Evolutionary conservation across 371 early-diverging fungal species (phyloP).

Genomic region (Dinochytrium kinnereticum): DNA sequence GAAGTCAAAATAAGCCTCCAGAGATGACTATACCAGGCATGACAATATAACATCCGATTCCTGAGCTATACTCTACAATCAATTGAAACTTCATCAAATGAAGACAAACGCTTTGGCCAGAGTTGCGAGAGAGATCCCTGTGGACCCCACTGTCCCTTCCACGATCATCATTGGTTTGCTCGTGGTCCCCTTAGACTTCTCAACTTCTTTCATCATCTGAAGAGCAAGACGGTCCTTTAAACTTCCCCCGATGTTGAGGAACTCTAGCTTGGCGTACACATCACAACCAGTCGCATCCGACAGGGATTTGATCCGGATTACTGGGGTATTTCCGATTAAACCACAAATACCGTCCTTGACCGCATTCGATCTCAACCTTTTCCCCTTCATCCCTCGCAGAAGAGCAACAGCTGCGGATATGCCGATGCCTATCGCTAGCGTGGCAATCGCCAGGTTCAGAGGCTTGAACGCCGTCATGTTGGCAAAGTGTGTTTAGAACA

Average conservation of each 20-base stretch:
- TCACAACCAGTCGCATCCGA: constrained; percentile 90
- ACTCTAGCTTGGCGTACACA: constrained; percentile 79
- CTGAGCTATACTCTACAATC: constrained; percentile 61
- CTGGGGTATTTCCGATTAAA: constrained; percentile 63
- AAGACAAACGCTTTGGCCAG: constrained; percentile 68
- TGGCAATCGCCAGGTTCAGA: no score
- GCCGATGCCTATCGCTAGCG: not conserved
- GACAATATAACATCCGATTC: constrained; percentile 90
- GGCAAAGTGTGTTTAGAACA: no score
- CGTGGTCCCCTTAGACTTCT: constrained; percentile 59
- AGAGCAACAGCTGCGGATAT: not conserved
- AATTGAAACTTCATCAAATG: not conserved
- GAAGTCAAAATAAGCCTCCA: no score
- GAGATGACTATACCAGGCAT: constrained; percentile 70
- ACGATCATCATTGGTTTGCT: constrained; percentile 76
- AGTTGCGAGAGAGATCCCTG: constrained; percentile 62
- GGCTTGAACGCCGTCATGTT: no score
- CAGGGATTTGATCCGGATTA: constrained; percentile 82
- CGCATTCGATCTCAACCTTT: not conserved
- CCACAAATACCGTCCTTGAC: not conserved
- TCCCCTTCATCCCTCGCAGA: not conserved
- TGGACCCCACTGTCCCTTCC: constrained; percentile 89
- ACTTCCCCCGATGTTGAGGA: constrained; percentile 92
- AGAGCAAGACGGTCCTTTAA: constrained; percentile 86
- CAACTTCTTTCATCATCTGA: constrained; percentile 81